Evolutionary conservation across 2,329 filamentous ascomycete genomes (phyloP), one percentile per base, ranked within the genome.

Genomic region (Aspergillus pseudoviridinutans): DNA sequence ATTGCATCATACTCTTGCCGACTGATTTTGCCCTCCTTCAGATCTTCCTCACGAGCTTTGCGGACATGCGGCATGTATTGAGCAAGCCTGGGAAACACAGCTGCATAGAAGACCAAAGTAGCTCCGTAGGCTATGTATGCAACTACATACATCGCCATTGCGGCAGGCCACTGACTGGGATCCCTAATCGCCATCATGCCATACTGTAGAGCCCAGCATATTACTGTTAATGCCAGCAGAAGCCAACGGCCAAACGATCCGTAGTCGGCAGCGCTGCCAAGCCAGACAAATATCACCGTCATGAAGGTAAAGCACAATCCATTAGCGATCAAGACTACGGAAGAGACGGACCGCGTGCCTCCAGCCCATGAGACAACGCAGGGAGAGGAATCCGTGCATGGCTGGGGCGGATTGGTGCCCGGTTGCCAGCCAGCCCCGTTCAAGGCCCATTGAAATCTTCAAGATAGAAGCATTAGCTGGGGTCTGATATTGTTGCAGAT

Each of bases 181-280:
- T 70, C 53, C 24, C 66, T 64, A 32, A 77, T 74, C 5, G 70
- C 64, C 61, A 77, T 68, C 72, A 76, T 77, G 1, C 68, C 69
- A 53, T 77, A 77, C 59, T 77, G 75, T 44, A 76, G 66, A 0
- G 68, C 64, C 75, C 75, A 77, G 46, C 74, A 76, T 20, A 77
- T 62, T 10, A 76, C 66, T 0, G 75, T 77, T n/a, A 77, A 61
- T 2, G 59, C 66, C 8, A 77, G 61, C n/a, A 77, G 67, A 24
- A 77, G 57, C 75, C 74, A 77, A 54, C 73, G 68, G 3, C 74
- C 72, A 56, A 77, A 78, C 14, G 68, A 74, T 35, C 75, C 75
- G 59, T 77, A 77, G 56, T 78, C 75, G 20, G 76, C 76, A 6
- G 74, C 74, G 51, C 74, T 76, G 0, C 76, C 76, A 1, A 77